A percentile compares a stretch with the other conserved stretches of the same genome.
Conservation (phyloP, 2,329 filamentous ascomycete genomes). For the Alternaria consortialis region DNA sequence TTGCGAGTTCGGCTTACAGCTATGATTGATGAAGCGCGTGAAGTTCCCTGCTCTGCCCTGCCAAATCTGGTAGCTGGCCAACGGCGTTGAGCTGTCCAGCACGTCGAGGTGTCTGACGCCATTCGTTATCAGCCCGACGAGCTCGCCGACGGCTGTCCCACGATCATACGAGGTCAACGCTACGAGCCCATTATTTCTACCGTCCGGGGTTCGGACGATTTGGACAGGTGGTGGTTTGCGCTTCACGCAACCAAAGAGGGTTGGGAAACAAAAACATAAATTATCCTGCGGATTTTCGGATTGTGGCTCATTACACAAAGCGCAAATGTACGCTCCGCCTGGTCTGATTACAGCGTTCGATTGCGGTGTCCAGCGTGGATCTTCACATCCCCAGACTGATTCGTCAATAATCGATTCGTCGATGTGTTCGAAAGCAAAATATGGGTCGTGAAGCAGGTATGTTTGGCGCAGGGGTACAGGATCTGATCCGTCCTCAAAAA, state of each 20-base stretch:
- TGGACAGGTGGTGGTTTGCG: conserved; percentile 58
- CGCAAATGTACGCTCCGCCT: conserved; percentile 52
- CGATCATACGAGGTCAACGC: conserved; percentile 60
- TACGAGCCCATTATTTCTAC: conserved; percentile 64
- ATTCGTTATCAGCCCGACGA: conserved; percentile 64
- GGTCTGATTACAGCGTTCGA: conserved; percentile 36
- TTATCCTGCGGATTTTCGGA: conserved; percentile 61
- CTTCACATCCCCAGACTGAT: conserved; percentile 59
- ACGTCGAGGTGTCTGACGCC: conserved; percentile 63
- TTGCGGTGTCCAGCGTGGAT: conserved; percentile 57
- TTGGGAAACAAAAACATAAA: conserved; percentile 63
- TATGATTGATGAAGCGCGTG: conserved; percentile 68
- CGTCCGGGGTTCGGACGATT: conserved; percentile 62
- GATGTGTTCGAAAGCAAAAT: conserved; percentile 60
- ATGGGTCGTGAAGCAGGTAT: conserved; percentile 58
- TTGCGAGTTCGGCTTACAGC: conserved; percentile 66
- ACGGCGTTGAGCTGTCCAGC: conserved; percentile 62
- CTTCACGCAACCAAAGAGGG: conserved; percentile 59
- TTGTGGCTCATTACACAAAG: conserved; percentile 59
- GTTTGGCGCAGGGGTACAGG: conserved; percentile 58
- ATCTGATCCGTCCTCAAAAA: conserved; percentile 55
- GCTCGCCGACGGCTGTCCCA: conserved; percentile 64
- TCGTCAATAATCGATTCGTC: conserved; percentile 62
- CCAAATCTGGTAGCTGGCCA: conserved; percentile 66
- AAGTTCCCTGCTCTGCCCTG: conserved; percentile 66